Base-by-base conservation (phyloP, 768 basidiomycete species). In the Leccinum boreale region DNA sequence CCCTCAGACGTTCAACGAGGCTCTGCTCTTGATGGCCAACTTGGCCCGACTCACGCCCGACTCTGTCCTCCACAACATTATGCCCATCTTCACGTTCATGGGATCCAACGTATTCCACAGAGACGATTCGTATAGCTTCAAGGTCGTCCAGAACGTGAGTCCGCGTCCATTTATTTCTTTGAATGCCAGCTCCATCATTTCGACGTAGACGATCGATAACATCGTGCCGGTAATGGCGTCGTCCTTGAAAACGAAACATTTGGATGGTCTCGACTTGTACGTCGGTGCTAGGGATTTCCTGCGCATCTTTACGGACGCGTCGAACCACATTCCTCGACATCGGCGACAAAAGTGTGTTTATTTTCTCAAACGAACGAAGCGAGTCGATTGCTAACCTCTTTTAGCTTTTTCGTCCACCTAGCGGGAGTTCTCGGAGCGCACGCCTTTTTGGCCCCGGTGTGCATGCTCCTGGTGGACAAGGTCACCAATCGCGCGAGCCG, bases 61-160 rank as follows among this genome's bases (percentile, higher is more conserved):
- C 56, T 90, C 93, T 11, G 92, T 96, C 29, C 78, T 98, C 12
- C 92, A 91, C 67, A 94, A 96, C 64, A 82, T 98, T 52, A 97
- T 99, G 92, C 96, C 97, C 4, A 87, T 99, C 47, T 98, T 99
- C 78, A 98, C 95, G 0, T 98, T 98, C 75, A 98, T 98, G 93
- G 96, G 97, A 19, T 92, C 95, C n/a, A 95, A 93, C 60, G 87
- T 98, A 17, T 92, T 98, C 77, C 96, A 97, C 67, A 83, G 94
- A 49, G 97, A 99, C 63, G 97, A 99, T 69, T 84, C 89, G 0
- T 95, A 96, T 74, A 95, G 91, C 67, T 96, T 97, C 78, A 85
- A 86, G 36, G 94, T 98, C 9, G 92, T 98, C 2, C 94, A 98
- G 70, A 90, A 90, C 80, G 94, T 92, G 54, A 46, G 75, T 50